Base-by-base conservation (phyloP, 169 alveolate genomes). In the Plasmodium blacklocki region DNA sequence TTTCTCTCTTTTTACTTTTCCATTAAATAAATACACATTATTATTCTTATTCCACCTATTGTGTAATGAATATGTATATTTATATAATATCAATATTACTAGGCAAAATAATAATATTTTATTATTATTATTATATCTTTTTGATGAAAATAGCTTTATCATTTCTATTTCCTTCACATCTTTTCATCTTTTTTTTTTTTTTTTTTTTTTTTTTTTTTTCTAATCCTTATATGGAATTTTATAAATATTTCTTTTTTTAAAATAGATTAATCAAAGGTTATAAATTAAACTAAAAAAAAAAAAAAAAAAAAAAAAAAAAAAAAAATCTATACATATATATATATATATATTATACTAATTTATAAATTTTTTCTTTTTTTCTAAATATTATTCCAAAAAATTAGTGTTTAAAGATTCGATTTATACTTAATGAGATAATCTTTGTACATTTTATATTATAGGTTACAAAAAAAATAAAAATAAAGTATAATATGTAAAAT, bases 81-180 rank as follows among this genome's bases (percentile, higher is more conserved):
- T 18, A 26, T 18, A 39, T 60, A 72, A 5, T 11, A 56, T 56
- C 54, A 83, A 47, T 11, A 83, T 11, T 67, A 68, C 8, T n/a
- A 58, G 56, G 45, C 68, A 68, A 68, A 83, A 39, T 49, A 67
- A 63, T 32, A 43, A 14, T 11, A 9, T 52, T 54, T 56, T 54
- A 39, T 32, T 12, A 43, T 80, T 60, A 23, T 32, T 12, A 43
- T 83, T 60, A 23, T 68, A 60, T 43, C 74, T 72, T 58, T 68
- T 83, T 49, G 64, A 49, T 29, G 70, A 83, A 70, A 83, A 83
- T 83, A 58, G 32, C 47, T 68, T 83, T 14, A 83, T 43, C 91
- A 83, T 83, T 68, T 83, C 91, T 63, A 83, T 68, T 83, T 56
- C 70, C 45, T 14, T 19, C 12, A 47, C 67, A 58, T 58, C 47